Evolutionary conservation across 352 stramenopile species (phyloP).

Genomic region (Phytopythium mirpurense): DNA sequence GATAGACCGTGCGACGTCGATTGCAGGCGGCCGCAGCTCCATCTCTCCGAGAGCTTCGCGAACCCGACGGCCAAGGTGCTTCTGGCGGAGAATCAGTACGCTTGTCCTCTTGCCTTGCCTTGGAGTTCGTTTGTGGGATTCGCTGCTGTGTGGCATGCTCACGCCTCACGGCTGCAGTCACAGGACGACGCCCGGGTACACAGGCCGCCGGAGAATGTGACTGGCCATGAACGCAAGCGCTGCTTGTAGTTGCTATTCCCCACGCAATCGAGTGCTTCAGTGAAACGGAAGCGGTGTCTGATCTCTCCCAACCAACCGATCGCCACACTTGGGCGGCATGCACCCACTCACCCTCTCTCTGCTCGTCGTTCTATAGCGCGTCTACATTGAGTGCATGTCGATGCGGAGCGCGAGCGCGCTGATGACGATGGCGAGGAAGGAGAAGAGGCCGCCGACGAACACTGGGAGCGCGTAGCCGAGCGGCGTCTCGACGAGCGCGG

Average conservation of each 20-base stretch:
- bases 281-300: too few relatives aligned
- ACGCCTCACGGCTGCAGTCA: conserved; percentile 16
- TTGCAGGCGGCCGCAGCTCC: conserved; percentile 31
- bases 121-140: too few relatives aligned
- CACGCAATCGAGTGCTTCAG: too few relatives aligned
- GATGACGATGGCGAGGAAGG: conserved; percentile 54
- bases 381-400: conserved; percentile 78
- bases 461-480: conserved; percentile 59
- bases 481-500: conserved; percentile 53
- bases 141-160: neutral
- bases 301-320: too few relatives aligned
- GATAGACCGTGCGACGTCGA: neutral
- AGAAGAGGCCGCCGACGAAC: conserved; percentile 61
- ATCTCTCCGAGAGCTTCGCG: conserved; percentile 50
- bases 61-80: conserved; percentile 53
- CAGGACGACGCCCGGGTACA: conserved; percentile 34
- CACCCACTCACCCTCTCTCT: neutral
- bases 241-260: neutral
- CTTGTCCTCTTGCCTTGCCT: conserved; percentile 5
- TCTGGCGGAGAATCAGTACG: conserved; percentile 66
- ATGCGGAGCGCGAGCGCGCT: conserved; percentile 55
- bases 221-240: conserved; percentile 2
- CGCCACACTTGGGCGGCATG: neutral
- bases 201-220: conserved; percentile 30
- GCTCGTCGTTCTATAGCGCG: neutral